phyloP scores from a whole-genome alignment of 768 basidiomycete genomes.

The Fibroporia radiculosa region DNA sequence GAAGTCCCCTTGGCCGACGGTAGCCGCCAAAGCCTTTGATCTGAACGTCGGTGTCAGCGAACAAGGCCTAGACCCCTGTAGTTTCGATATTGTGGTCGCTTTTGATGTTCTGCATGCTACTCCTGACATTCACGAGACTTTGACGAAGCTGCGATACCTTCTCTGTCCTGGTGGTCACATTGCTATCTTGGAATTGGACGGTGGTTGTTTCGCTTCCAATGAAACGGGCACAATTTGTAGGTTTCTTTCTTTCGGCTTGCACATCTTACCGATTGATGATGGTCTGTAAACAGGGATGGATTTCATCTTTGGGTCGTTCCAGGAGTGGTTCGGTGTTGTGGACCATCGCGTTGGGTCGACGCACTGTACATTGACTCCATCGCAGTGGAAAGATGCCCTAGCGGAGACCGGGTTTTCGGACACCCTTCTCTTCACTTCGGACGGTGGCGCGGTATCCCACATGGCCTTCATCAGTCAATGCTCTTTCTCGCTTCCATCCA shows the following conservation, averaged over 20 bases:
- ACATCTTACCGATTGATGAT: not conserved
- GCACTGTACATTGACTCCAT: slow-evolving; percentile 4
- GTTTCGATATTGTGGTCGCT: slow-evolving; percentile 13
- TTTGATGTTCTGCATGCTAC: slow-evolving; percentile 15
- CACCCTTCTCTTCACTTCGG: slow-evolving; percentile 2
- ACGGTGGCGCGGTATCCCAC: not conserved
- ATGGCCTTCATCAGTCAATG: slow-evolving; percentile 8
- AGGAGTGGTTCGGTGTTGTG: slow-evolving; percentile 12
- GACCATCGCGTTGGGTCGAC: slow-evolving; percentile 3
- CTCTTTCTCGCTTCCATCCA: too few relatives aligned
- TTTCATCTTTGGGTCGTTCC: slow-evolving; percentile 10
- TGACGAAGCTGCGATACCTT: slow-evolving; percentile 6
- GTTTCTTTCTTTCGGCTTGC: not conserved
- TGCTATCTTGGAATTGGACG: slow-evolving; percentile 11
- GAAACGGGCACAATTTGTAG: slow-evolving; percentile 10
- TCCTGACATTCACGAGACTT: slow-evolving; percentile 4
- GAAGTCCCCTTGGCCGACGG: slow-evolving; percentile 12
- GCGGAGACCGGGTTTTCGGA: slow-evolving; percentile 1
- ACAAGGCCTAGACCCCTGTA: slow-evolving; percentile 9
- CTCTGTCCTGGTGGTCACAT: slow-evolving; percentile 14
- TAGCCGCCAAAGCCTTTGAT: slow-evolving; percentile 11
- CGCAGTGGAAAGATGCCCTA: slow-evolving; percentile 1
- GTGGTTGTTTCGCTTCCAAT: slow-evolving; percentile 4
- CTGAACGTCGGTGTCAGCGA: slow-evolving; percentile 6
- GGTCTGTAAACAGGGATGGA: slow-evolving; percentile 8